Evolutionary conservation across 306 rosid species (phyloP), one percentile per base, ranked within the genome.

Genomic region (Sindora glabra): DNA sequence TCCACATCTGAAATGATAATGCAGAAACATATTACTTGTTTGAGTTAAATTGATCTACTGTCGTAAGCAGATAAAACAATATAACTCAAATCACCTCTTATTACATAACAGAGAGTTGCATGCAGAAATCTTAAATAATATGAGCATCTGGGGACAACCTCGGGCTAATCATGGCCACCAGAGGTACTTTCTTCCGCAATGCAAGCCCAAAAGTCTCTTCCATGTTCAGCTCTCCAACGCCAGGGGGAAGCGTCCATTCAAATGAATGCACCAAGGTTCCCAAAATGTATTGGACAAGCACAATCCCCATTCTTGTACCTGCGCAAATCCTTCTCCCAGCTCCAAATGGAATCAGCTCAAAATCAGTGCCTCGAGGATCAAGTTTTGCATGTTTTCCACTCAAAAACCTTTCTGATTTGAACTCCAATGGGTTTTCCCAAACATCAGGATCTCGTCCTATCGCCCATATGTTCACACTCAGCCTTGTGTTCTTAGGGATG

Each of bases 271-370:
- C 56, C 50, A 72, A 22, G 3, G 65, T 72, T 9, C 77, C 77
- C 6, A 72, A 39, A 48, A 72, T 65, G 67, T 65, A 65, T 60
- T 72, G 67, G 3, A 72, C 77, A 0, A 72, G 59, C 4, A 40
- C 62, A 16, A 72, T 64, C 10, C 72, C 77, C 77, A 72, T 72
- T 12, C 77, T 62, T 1, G 72, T 64, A 29, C 77, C 77, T 0
- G 72, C 72, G 3, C 77, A 72, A 6, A 72, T 72, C 61, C 77
- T 57, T 30, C 77, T 29, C 6, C 77, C 77, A 1, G 77, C 77
- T 4, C 77, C 77, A 29, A 72, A 72, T 3, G 77, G 77, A n/a
- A 72, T 72, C n/a, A 72, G 39, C 71, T 64, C 72, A 34, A 72
- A 72, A 13, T 72, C 72, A 26, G 57, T 65, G 5, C 77, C 77